Base-by-base conservation (phyloP, 2,329 filamentous ascomycete species). In the Lachnum nothofagi region DNA sequence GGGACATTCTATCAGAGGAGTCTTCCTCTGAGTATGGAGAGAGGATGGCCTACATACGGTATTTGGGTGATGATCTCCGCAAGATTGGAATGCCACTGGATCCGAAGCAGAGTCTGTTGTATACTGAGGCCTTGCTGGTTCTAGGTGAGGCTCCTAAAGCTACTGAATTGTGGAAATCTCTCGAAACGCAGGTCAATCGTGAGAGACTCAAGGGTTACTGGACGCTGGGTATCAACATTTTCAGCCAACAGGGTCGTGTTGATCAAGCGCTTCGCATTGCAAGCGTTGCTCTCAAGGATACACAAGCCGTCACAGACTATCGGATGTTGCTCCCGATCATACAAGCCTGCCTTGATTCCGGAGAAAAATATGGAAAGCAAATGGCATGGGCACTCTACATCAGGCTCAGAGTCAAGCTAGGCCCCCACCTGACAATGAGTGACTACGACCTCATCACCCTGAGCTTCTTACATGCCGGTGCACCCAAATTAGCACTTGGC, bases 391-490 rank as follows among this genome's bases (percentile, higher is more conserved):
- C 74, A 20, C 65, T 79, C 1, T 93, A 91, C 65, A 68, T 80
- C 31, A 74, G 75, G 44, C 72, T 94, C 57, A 81, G 82, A 52
- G 70, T 73, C 22, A 73, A 77, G 5, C 72, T 89, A 2, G 80
- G 78, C 1, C 63, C 73, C 20, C 67, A 74, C 1, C 84, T 90
- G 70, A 78, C 73, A 3, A 82, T 91, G 61, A 70, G 80, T 16
- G 86, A 94, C 62, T 94, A 91, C 59, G 89, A 95, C 64, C 72
- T 78, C 52, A 76, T 91, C 29, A 82, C 85, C 40, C 76, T 84
- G 17, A 79, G 78, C 38, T 88, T 95, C 60, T 69, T 95, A 22
- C 73, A 82, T 19, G 76, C 80, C 5, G 78, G 81, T 45, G 75
- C 83, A 50, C 73, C 80, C 5, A 78, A 85, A 51, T 76, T 83